Conservation (phyloP, 371 early-diverging fungal species). For the Mortierella polycephala region DNA sequence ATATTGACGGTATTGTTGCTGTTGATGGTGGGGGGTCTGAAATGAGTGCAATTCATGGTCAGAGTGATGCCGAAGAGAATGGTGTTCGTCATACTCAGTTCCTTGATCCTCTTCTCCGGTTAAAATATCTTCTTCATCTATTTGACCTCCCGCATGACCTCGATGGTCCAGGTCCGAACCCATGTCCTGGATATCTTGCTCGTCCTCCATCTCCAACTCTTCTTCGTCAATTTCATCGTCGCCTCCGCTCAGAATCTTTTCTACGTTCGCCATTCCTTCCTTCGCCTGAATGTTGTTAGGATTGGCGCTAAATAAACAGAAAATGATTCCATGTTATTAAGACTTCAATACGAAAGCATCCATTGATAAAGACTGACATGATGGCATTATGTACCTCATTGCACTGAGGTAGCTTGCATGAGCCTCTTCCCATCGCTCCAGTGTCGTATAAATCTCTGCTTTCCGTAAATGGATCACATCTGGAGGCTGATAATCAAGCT, state of each 20-base stretch:
- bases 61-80: background rate
- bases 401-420: slow-evolving; percentile 23
- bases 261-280: slow-evolving; percentile 17
- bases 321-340: too few relatives aligned
- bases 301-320: slow-evolving; percentile 12
- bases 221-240: slow-evolving; percentile 35
- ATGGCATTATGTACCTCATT: slow-evolving; percentile 14
- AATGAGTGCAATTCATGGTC: too few relatives aligned
- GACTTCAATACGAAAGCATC: too few relatives aligned
- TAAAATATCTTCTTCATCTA: slow-evolving; percentile 30
- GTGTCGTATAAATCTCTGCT: slow-evolving; percentile 24
- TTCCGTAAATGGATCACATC: slow-evolving; percentile 21
- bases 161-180: slow-evolving; percentile 14
- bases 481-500: slow-evolving; percentile 31
- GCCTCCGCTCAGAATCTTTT: slow-evolving; percentile 27
- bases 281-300: slow-evolving; percentile 19
- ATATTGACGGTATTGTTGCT: slow-evolving; percentile 1
- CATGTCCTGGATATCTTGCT: slow-evolving; percentile 12
- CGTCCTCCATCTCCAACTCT: slow-evolving; percentile 1
- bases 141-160: slow-evolving; percentile 1
- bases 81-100: slow-evolving; percentile 8
- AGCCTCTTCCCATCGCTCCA: slow-evolving; percentile 33
- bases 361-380: too few relatives aligned
- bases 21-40: background rate
- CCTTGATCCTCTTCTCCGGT: slow-evolving; percentile 23